Conservation (phyloP, 2,329 filamentous ascomycete species). For the Aspergillus fumigatus region DNA sequence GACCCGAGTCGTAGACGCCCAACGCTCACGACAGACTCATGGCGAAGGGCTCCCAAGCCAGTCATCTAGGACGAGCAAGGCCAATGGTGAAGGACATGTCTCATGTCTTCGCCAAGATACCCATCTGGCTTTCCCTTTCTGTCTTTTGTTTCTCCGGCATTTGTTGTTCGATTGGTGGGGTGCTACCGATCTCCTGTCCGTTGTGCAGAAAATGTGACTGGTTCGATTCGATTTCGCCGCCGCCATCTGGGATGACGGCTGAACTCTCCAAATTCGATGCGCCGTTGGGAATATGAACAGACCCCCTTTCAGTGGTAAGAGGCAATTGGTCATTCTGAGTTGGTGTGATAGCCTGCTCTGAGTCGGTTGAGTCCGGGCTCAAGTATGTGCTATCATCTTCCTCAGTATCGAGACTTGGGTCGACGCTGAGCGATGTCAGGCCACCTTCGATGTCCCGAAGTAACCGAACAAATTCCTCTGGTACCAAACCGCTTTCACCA, state of each 20-base stretch:
- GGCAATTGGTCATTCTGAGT: constrained; percentile 22
- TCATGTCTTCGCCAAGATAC: constrained; percentile 7
- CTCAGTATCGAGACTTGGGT: constrained; percentile 40
- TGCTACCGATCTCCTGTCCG: constrained; percentile 27
- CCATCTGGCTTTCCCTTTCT: constrained; percentile 8
- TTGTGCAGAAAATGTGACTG: constrained; percentile 4
- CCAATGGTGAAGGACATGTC: neutral
- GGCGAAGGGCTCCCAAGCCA: neutral
- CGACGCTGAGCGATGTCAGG: constrained; percentile 64
- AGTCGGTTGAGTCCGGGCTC: constrained; percentile 51
- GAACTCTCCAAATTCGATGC: constrained; percentile 25
- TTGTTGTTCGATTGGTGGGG: constrained; percentile 31
- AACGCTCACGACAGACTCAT: neutral
- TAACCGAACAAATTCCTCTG: constrained; percentile 91
- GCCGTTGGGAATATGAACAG: constrained; percentile 13
- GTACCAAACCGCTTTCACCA: constrained; percentile 87
- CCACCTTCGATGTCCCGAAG: constrained; percentile 91
- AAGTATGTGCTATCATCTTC: constrained; percentile 50
- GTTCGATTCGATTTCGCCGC: constrained; percentile 44
- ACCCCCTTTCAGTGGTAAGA: constrained; percentile 2
- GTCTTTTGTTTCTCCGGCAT: constrained; percentile 9
- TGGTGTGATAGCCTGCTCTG: constrained; percentile 29
- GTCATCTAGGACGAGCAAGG: neutral
- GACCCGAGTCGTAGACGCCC: too few species aligned
- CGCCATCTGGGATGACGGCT: constrained; percentile 48